These are phyloP conservation scores for Yamadazyma songkhlaensis DNA, from an alignment of 1,139 yeast genomes.

Conservation along the genomic window DNA sequence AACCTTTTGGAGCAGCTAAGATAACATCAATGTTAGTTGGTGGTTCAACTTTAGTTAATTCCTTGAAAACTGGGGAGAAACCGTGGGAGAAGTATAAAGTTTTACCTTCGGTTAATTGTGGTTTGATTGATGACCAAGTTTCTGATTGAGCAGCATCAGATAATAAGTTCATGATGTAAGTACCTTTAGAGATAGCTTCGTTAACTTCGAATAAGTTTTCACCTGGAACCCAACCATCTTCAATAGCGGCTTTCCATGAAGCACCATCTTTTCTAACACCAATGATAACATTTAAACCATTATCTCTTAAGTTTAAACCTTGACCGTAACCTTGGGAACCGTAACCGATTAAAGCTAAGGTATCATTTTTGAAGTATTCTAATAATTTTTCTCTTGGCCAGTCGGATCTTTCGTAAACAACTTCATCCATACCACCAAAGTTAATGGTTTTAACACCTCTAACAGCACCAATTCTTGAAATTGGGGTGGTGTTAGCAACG, in stretches of 20 bases:
- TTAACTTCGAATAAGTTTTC: slow-evolving; percentile 93
- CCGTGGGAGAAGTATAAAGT: slow-evolving; percentile 99
- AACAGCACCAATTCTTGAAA: slow-evolving; percentile 35
- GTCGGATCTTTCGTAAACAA: slow-evolving; percentile 98
- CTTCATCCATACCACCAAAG: slow-evolving; percentile 94
- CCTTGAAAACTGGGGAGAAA: slow-evolving; percentile 98
- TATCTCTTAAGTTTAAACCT: slow-evolving; percentile 98
- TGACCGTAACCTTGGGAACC: slow-evolving; percentile 99
- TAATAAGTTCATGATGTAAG: slow-evolving; percentile 93
- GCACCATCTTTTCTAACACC: slow-evolving; percentile 99
- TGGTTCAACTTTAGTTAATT: slow-evolving; percentile 92
- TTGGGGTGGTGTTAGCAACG: slow-evolving; percentile 30
- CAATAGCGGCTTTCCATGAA: slow-evolving; percentile 99
- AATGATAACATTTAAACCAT: slow-evolving; percentile 93
- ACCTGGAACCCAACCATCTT: slow-evolving; percentile 99
- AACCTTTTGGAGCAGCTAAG: slow-evolving; percentile 99
- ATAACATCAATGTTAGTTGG: slow-evolving; percentile 95
- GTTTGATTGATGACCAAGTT: slow-evolving; percentile 87
- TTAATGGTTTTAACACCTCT: slow-evolving; percentile 96
- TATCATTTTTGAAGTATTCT: slow-evolving; percentile 96
- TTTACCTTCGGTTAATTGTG: slow-evolving; percentile 93
- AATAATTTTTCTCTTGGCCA: slow-evolving; percentile 98
- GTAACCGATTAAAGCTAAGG: slow-evolving; percentile 96
- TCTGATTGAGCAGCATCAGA: slow-evolving; percentile 99
- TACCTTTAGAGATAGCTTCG: slow-evolving; percentile 91